Evolutionary conservation across 305 asterid genomes (phyloP), one percentile per base, ranked within the genome.

Genomic region (Stenogyne calaminthoides): DNA sequence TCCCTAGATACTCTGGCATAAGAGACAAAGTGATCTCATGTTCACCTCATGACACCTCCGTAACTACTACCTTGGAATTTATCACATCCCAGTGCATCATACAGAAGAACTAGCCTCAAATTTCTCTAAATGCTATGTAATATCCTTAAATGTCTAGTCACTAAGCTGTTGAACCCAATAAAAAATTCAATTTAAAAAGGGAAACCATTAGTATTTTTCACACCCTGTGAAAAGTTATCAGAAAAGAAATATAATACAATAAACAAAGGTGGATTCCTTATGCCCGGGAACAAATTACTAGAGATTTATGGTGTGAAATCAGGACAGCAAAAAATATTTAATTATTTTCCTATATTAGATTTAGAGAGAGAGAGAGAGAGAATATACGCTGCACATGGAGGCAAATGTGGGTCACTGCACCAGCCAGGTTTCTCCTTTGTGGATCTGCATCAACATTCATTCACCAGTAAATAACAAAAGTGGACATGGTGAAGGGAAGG

Each of bases 351-450:
- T 9, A 32, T 2, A 29, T 61, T 15, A 32, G 46, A 49, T 61
- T 34, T n/a, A 51, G 59, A 46, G 16, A 15, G 20, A 49, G 15
- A 60, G 79, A 65, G 76, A 64, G 62, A 76, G 83, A 75, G 78
- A 40, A 72, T 9, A 65, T 88, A 88, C 96, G 95, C 96, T 84
- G 95, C 96, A 85, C 95, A 90, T 40, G 96, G 95, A 76, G 96
- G 96, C 82, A 90, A 77, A 81, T 85, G 95, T 67, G 96, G 95
- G 76, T 90, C 96, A 29, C 95, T 84, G 84, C 96, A 88, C 96
- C 95, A 90, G 79, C 96, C 96, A 47, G 96, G 95, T 85, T 88
- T 90, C 88, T 88, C 96, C 75, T 88, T 82, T 37, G 95, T 90
- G 72, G 84, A 88, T 89, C 96, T 88, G 88, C 77, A 84, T 63